These are phyloP conservation scores for Yarrowia sp. DNA, from an alignment of 805 yeast species.

Conservation along the genomic window DNA sequence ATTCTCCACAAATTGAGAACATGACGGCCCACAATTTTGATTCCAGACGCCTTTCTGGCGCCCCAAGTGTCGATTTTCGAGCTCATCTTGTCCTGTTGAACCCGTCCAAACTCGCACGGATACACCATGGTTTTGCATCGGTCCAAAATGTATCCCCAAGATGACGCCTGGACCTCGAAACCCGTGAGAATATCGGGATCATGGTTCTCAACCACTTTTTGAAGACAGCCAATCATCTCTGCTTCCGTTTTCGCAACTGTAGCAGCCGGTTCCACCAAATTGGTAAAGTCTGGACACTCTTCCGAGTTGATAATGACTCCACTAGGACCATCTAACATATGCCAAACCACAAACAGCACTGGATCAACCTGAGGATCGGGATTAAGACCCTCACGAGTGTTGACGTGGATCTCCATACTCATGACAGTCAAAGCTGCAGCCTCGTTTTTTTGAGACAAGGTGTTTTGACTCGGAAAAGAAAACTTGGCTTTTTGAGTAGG, in stretches of 20 bases:
- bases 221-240: slow-evolving; percentile 54
- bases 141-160: slow-evolving; percentile 90
- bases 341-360: slow-evolving; percentile 61
- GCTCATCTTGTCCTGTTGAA: slow-evolving; percentile 43
- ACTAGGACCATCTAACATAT: slow-evolving; percentile 46
- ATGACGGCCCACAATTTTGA: slow-evolving; percentile 75
- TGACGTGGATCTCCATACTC: slow-evolving; percentile 64
- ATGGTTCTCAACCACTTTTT: slow-evolving; percentile 51
- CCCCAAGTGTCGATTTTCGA: slow-evolving; percentile 64
- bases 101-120: slow-evolving; percentile 59
- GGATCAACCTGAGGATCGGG: slow-evolving; percentile 70
- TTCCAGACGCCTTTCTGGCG: slow-evolving; percentile 66
- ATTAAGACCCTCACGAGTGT: slow-evolving; percentile 44
- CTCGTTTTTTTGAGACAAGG: not conserved
- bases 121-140: slow-evolving; percentile 41
- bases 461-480: not conserved
- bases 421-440: slow-evolving; percentile 49
- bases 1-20: slow-evolving; percentile 81
- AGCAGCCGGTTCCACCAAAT: slow-evolving; percentile 33
- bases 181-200: slow-evolving; percentile 92
- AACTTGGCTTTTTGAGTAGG: not conserved
- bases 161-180: slow-evolving; percentile 69
- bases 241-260: slow-evolving; percentile 44
- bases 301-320: slow-evolving; percentile 32
- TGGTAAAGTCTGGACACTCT: slow-evolving; percentile 28